Evolutionary conservation across 2,329 filamentous ascomycete species (phyloP), one percentile per base, ranked within the genome.

Genomic region (Claviceps paspali): DNA sequence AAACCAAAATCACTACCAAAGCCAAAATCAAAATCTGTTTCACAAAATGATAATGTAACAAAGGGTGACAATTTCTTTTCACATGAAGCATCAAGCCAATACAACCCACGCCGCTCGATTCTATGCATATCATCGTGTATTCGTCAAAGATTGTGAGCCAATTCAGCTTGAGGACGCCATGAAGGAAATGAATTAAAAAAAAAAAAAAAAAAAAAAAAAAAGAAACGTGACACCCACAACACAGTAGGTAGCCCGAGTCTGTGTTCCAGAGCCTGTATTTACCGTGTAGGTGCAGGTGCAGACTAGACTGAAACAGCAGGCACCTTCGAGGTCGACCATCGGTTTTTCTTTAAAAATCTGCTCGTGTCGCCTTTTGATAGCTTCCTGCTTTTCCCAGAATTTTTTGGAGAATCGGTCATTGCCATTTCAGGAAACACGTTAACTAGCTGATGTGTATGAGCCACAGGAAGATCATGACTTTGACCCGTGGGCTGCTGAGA

Each of bases 341-440:
- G 47, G n/a, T 43, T 45, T 35, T 49, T 52, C 39, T 49, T 50
- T 6, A 47, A 12, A 4, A 51, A 38, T 24, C 45, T 51, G 23
- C 43, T 38, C 1, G 45, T 26, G n/a, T 26, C 41, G 10, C 45
- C 45, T 39, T 62, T 62, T 41, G 54, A 55, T 9, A 56, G 41
- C 14, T 47, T 50, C 48, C 55, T 50, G 12, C 38, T 40, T 15
- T 46, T 50, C 27, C 38, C 44, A 17, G 38, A 42, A 19, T 46
- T 49, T 36, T 44, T 39, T 8, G 17, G 11, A 21, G 34, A 34
- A 5, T 48, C 45, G 4, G 47, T 43, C 15, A 48, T 36, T 5
- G 41, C 43, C 29, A 41, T 40, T 30, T 49, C 47, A 5, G 47
- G 47, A 23, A 49, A 48, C 5, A 46, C 44, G 28, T 52, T 51